Evolutionary conservation across 2,329 filamentous ascomycete genomes (phyloP).

Genomic region (Aspergillus sp.): DNA sequence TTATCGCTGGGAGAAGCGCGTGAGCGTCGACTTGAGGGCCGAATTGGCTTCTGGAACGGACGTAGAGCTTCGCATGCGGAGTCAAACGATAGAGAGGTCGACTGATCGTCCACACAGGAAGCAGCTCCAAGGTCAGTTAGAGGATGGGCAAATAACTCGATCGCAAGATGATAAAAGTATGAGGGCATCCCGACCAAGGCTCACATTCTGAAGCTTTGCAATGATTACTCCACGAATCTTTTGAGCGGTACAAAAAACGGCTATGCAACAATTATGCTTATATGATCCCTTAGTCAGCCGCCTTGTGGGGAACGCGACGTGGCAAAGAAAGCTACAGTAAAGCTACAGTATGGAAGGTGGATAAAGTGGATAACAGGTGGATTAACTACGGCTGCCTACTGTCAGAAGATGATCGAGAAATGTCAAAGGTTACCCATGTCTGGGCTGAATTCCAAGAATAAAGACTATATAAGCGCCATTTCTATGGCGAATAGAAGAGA

Average conservation of each 20-base stretch:
- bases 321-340: slow-evolving; percentile 1
- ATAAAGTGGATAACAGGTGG: background rate
- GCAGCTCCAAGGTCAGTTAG: slow-evolving; percentile 11
- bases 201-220: slow-evolving; percentile 17
- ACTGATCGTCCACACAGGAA: slow-evolving; percentile 3
- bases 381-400: background rate
- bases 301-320: slow-evolving; percentile 2
- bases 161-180: slow-evolving; percentile 57
- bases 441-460: slow-evolving; percentile 6
- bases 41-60: slow-evolving; percentile 27
- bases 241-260: background rate
- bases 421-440: background rate
- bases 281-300: slow-evolving; percentile 6
- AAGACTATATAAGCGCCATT: slow-evolving; percentile 14
- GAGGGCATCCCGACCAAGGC: slow-evolving; percentile 47
- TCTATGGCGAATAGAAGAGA: slow-evolving; percentile 12
- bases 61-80: slow-evolving; percentile 31
- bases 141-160: slow-evolving; percentile 49
- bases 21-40: slow-evolving; percentile 7
- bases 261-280: background rate
- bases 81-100: slow-evolving; percentile 24
- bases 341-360: background rate
- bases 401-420: background rate
- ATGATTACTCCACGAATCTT: background rate
- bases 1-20: slow-evolving; percentile 7